Base-by-base conservation (phyloP, 163 green algal species). In the Prototheca wickerhamii region DNA sequence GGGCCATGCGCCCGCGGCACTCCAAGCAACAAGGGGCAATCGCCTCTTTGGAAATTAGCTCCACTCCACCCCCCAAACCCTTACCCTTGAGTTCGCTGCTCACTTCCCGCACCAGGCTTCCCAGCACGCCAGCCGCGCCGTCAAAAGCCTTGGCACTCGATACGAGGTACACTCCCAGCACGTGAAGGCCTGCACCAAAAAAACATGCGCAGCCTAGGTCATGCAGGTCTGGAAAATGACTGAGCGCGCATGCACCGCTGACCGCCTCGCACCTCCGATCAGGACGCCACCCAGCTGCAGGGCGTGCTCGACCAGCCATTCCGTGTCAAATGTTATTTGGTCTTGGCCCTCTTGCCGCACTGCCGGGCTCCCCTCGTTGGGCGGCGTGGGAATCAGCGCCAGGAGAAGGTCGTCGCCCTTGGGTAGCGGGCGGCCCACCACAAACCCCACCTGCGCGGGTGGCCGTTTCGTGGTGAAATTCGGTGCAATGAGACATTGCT, bases 291-390 rank as follows among this genome's bases (percentile, higher is more conserved):
- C 26, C 18, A 70, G 40, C 55, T 78, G 64, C 3, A 35, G 31
- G 10, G 69, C 69, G 28, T 80, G 70, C 60, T 80, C 73, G 21
- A 67, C 20, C 20, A 78, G 58, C 73, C 70, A 74, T 6, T 78
- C 73, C 7, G 31, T 40, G 33, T 77, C 64, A n/a, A 80, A 42
- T 4, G 32, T 25, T 18, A 68, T 28, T 8, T 54, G 46, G 12
- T 5, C 18, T 10, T 25, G 12, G 46, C 46, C 46, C n/a, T 54
- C 40, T 5, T 26, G 1, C 23, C 12, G 17, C 34, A 44, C 60
- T 15, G 21, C 40, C 3, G 15, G 28, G 25, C 46, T 6, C 2
- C 49, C 21, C 49, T 73, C 71, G 31, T 58, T 34, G 28, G 64
- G 28, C 5, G 65, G 65, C 2, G 42, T 40, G 12, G 26, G n/a